Evolutionary conservation across 2,329 filamentous ascomycete species (phyloP).

Genomic region (Elsinoe arachidis): DNA sequence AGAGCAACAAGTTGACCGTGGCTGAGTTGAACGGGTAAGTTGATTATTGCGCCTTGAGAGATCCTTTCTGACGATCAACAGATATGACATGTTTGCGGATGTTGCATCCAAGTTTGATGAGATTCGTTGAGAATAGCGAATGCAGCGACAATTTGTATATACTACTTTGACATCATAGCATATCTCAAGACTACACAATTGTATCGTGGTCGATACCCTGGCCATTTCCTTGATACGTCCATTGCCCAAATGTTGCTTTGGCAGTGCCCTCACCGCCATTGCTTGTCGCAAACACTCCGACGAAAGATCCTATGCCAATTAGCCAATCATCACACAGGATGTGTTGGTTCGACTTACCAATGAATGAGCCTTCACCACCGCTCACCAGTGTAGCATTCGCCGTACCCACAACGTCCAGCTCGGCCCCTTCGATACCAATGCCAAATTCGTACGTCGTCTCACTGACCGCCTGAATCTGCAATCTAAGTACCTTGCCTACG

Average conservation of each 20-base stretch:
- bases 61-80: constrained; percentile 18
- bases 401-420: background rate
- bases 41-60: background rate
- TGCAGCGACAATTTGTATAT: background rate
- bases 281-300: constrained; percentile 13
- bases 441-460: background rate
- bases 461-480: background rate
- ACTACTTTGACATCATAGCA: background rate
- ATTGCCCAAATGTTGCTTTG: constrained; percentile 13
- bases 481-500: background rate
- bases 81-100: constrained; percentile 53
- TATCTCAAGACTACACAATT: background rate
- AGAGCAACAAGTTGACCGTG: constrained; percentile 55
- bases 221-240: constrained; percentile 15
- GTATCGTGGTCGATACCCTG: constrained; percentile 12
- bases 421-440: background rate
- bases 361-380: constrained; percentile 10
- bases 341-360: background rate
- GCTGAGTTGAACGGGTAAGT: constrained; percentile 60
- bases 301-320: constrained; percentile 11
- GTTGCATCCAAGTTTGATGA: constrained; percentile 39
- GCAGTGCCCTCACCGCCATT: constrained; percentile 8
- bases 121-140: background rate
- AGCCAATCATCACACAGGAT: background rate
- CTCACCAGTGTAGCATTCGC: constrained; percentile 12